Base-by-base conservation (phyloP, 2,329 filamentous ascomycete genomes). In the Periconia sp. region DNA sequence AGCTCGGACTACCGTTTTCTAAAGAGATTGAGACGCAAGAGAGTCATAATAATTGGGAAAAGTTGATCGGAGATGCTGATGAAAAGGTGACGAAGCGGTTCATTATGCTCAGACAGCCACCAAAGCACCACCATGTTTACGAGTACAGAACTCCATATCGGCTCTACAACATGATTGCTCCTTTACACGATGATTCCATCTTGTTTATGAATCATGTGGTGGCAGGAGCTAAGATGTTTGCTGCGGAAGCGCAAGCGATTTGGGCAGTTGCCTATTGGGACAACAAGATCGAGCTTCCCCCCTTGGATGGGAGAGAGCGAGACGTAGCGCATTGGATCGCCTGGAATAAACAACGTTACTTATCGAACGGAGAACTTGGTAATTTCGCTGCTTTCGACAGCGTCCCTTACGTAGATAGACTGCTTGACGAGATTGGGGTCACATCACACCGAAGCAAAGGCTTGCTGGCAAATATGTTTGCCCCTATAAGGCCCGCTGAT, bases 181-280 rank as follows among this genome's bases (percentile, higher is more conserved):
- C 55, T 1, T 7, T 56, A 4, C 15, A 44, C 8, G 53, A 59
- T 21, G 17, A 33, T 21, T 40, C 43, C 2, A 56, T 59, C 18
- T 29, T 59, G 10, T 56, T 56, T 28, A 39, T 56, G 16, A 55
- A 53, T 28, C 51, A 53, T 16, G n/a, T 57, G 9, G 19, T 36
- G 1, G 16, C 32, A 12, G 47, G 26, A 1, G 46, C 43, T n/a
- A 56, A 47, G 36, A 13, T 56, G 1, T 40, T 52, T 19, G 42
- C 12, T 15, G 52, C 52, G 1, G 54, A 57, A 21, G 43, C 36
- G 5, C 52, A 57, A 18, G 49, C 54, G 4, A 46, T 54, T 7
- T 57, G 54, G 54, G 52, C 52, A 1, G 46, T 48, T 3, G 52
- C 54, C 0, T 52, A 53, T 18, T 51, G 43, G 5, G 47, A 45